Conservation (phyloP, 148 eudicot genomes). For the Vaccinium myrtillus region DNA sequence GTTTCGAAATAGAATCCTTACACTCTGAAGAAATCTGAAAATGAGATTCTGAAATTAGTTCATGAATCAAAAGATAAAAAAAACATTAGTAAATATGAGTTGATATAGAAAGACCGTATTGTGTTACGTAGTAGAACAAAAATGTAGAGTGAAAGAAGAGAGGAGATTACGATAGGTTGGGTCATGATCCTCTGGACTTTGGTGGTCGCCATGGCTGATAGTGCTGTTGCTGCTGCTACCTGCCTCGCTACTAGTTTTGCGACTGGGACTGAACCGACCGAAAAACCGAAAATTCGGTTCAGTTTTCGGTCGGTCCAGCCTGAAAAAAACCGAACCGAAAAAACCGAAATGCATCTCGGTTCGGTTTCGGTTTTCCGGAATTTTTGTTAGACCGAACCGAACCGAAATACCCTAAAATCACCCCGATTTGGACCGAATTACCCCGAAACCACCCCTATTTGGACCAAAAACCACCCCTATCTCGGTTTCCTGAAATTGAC, state of each 20-base stretch:
- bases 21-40: constrained; percentile 61
- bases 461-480: no score
- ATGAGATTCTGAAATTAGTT: constrained; percentile 43
- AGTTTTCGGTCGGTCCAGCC: no score
- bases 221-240: background rate
- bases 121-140: background rate
- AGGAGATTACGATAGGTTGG: constrained; percentile 44
- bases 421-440: no score
- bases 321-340: no score
- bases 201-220: constrained; percentile 54
- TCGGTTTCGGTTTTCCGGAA: no score
- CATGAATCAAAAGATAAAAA: background rate
- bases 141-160: background rate
- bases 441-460: no score
- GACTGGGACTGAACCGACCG: background rate
- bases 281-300: no score
- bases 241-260: background rate
- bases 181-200: constrained; percentile 63
- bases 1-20: constrained; percentile 21
- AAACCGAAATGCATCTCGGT: no score
- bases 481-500: no score
- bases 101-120: background rate
- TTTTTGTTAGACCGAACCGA: no score
- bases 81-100: background rate
- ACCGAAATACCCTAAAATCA: no score